phyloP scores from a whole-genome alignment of 2,329 filamentous ascomycete species.

The Capronia americana region DNA sequence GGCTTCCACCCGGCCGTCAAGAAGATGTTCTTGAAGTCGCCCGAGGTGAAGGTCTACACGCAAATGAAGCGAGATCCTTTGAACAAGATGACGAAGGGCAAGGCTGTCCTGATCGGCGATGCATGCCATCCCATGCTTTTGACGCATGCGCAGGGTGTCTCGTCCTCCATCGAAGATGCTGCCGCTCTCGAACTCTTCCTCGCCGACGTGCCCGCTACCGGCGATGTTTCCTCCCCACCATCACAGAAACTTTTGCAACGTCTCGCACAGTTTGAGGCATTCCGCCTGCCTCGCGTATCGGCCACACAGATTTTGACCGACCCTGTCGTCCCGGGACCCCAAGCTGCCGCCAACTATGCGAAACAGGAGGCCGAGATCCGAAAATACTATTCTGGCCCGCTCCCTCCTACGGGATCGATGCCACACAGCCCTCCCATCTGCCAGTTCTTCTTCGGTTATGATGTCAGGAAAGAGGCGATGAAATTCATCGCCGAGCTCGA shows the following conservation, averaged over 20 bases:
- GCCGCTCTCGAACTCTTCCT: conserved; percentile 39
- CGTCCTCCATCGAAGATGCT: conserved; percentile 39
- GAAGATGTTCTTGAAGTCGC: conserved; percentile 37
- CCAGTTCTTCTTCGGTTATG: conserved; percentile 40
- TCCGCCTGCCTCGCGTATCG: conserved; percentile 35
- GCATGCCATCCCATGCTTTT: conserved; percentile 48
- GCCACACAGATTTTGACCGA: conserved; percentile 40
- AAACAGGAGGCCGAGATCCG: conserved; percentile 38
- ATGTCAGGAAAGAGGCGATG: conserved; percentile 36
- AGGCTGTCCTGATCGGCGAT: conserved; percentile 67
- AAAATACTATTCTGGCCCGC: conserved; percentile 39
- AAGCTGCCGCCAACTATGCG: conserved; percentile 37
- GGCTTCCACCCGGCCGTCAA: conserved; percentile 39
- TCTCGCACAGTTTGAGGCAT: conserved; percentile 34
- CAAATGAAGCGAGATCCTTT: conserved; percentile 40
- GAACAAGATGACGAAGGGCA: conserved; percentile 58
- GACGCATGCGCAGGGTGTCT: conserved; percentile 40
- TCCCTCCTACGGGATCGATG: conserved; percentile 36
- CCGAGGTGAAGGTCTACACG: conserved; percentile 40
- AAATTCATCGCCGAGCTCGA: conserved; percentile 27
- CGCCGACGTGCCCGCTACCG: conserved; percentile 29
- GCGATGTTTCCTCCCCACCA: conserved; percentile 23
- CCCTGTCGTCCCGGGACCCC: conserved; percentile 38
- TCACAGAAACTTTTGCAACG: conserved; percentile 35
- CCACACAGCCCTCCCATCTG: conserved; percentile 38